These are phyloP conservation scores for Candida rishiriensis DNA, from an alignment of 805 yeast genomes.

Conservation along the genomic window DNA sequence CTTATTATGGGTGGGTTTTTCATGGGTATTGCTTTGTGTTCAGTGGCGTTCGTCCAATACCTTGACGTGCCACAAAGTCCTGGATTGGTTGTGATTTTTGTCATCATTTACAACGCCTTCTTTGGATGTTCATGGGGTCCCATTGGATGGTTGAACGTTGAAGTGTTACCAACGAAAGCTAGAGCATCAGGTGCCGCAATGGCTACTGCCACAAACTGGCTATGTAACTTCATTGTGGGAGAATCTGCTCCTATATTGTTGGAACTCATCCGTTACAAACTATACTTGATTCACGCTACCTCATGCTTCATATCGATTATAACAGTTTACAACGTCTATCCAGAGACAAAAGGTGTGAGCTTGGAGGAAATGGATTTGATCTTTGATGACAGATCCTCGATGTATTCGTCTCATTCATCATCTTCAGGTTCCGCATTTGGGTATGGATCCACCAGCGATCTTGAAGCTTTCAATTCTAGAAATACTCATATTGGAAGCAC, in stretches of 20 bases:
- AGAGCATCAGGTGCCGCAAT: constrained; percentile 88
- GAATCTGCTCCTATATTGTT: constrained; percentile 85
- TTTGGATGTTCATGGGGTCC: constrained; percentile 96
- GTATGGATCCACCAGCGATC: constrained; percentile 14
- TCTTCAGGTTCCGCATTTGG: constrained; percentile 9
- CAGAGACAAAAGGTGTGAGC: constrained; percentile 86
- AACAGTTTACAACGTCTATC: constrained; percentile 69
- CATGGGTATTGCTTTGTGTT: constrained; percentile 68
- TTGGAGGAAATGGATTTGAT: constrained; percentile 90
- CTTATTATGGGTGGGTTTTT: constrained; percentile 70
- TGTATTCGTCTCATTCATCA: constrained; percentile 13
- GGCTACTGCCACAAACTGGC: constrained; percentile 91
- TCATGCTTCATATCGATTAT: constrained; percentile 72
- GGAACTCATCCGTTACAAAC: constrained; percentile 70
- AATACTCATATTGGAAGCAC: constrained; percentile 7
- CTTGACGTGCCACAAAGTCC: constrained; percentile 51
- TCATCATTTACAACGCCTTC: constrained; percentile 73
- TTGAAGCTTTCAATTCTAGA: constrained; percentile 17
- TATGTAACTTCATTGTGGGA: constrained; percentile 87
- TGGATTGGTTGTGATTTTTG: constrained; percentile 66
- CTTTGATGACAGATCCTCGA: constrained; percentile 60
- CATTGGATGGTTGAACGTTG: constrained; percentile 83
- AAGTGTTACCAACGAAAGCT: constrained; percentile 77
- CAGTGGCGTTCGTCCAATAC: constrained; percentile 59
- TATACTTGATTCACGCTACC: constrained; percentile 76